A percentile compares a stretch with the other conserved stretches of the same genome.
These are phyloP conservation scores for Acanthamoeba castellanii DNA, from an alignment of 208 protist species.

Conservation along the genomic window DNA sequence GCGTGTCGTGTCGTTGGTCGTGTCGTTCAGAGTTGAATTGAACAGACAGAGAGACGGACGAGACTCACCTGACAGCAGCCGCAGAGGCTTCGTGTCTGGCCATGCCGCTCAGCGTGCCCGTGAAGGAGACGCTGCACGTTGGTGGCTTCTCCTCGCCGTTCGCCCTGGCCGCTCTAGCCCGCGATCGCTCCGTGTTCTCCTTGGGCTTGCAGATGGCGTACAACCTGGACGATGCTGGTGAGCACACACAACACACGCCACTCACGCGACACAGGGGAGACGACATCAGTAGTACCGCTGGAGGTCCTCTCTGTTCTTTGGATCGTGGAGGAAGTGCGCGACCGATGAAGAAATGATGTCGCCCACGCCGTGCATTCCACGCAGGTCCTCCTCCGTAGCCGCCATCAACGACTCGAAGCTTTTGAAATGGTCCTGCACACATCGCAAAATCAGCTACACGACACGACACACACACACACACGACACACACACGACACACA, in stretches of 20 bases:
- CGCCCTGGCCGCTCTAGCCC: neutral
- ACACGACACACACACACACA: neutral
- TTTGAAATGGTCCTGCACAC: neutral
- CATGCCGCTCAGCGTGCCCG: neutral
- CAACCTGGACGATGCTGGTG: neutral
- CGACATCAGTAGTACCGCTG: neutral
- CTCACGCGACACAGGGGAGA: neutral
- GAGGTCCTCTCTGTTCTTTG: neutral
- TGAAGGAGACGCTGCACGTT: neutral
- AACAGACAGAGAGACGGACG: neutral
- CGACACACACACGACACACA: neutral
- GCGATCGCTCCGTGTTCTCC: neutral
- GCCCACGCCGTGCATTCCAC: conserved; percentile 34
- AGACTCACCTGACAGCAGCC: neutral
- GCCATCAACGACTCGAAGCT: conserved; percentile 9
- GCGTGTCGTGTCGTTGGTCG: neutral
- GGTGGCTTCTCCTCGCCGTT: neutral
- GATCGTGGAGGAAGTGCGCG: neutral
- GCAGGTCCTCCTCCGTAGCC: conserved; percentile 28
- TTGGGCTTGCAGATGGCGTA: neutral
- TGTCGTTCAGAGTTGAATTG: too few relatives aligned
- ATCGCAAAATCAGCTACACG: neutral
- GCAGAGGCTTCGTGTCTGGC: neutral
- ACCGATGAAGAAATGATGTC: conserved; percentile 16
- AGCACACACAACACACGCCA: neutral